A percentile compares a stretch with the other conserved stretches of the same genome.
Evolutionary conservation across 139 green algal genomes (phyloP).

Genomic region (Astrephomene gubernaculifera): DNA sequence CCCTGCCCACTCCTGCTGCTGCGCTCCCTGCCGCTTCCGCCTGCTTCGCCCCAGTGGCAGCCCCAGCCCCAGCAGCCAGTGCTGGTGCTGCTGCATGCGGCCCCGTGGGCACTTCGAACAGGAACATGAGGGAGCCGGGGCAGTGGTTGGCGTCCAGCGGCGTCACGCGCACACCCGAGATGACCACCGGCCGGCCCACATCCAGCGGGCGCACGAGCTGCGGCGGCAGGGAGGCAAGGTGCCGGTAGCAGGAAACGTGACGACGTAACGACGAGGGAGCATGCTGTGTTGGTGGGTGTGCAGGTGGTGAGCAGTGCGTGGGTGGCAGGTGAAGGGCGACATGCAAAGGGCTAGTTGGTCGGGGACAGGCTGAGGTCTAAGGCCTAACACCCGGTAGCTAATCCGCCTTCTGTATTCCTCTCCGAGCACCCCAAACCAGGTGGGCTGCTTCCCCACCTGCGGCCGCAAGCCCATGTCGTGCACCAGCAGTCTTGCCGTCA

Average conservation of each 20-base stretch:
- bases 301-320: too few species aligned
- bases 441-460: background rate
- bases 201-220: conserved; percentile 32
- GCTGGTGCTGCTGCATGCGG: background rate
- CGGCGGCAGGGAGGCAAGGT: background rate
- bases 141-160: conserved; percentile 88
- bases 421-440: background rate
- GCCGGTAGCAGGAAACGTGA: background rate
- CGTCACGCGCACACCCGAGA: conserved; percentile 56
- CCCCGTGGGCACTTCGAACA: conserved; percentile 70
- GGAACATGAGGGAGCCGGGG: conserved; percentile 69
- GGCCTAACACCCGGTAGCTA: too few species aligned
- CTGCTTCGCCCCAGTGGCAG: background rate
- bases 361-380: too few species aligned
- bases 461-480: conserved; percentile 62
- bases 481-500: conserved; percentile 66
- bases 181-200: conserved; percentile 8
- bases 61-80: background rate
- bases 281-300: too few species aligned
- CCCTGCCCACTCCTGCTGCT: too few species aligned
- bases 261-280: too few species aligned
- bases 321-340: too few species aligned
- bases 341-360: too few species aligned
- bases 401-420: too few species aligned
- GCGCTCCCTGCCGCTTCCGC: background rate